Base-by-base conservation (phyloP, 441 rosid genomes). In the Manihot esculenta region DNA sequence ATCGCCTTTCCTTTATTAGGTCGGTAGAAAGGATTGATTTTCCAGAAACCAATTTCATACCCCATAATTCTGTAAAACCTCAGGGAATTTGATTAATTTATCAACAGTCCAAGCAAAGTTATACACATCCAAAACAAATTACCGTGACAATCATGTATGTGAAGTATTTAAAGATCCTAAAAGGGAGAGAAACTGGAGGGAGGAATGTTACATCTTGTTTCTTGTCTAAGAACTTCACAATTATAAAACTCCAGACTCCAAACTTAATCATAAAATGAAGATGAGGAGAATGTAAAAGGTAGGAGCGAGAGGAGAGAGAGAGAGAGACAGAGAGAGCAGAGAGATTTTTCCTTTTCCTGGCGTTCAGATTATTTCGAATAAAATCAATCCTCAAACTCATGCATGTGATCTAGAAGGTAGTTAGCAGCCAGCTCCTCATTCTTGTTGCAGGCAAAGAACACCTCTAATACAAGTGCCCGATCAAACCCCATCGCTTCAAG, bases 401-500 rank as follows among this genome's bases (percentile, higher is more conserved):
- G 85, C 81, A 87, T 91, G 82, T 91, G 98, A 78, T 93, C 97
- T 57, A 93, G 76, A 65, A 93, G 97, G 84, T 93, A 93, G 82
- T 93, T 93, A 56, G 98, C 98, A 14, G 98, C 98, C 77, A 93
- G 80, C 79, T 93, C 98, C 74, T 93, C 97, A 57, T 93, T 86
- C 88, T 93, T 93, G 87, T 93, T 91, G 87, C 98, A 93, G 15
- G 98, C 98, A 72, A 93, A 93, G 81, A 83, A 93, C 66, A 91
- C 98, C 76, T 93, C 97, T 69, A 93, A 74, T 35, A 91, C 98
- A 54, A 87, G 74, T 33, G 87, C 86, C 55, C 96, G 87, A 55
- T 93, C 92, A 50, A 93, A 93, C 41, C 98, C 98, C 98, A 93
- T 93, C 7, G 90, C 98, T 78, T 87, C 98, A 47, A 93, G 89